phyloP scores from a whole-genome alignment of 768 basidiomycete genomes.

The Pisolithus marmoratus region DNA sequence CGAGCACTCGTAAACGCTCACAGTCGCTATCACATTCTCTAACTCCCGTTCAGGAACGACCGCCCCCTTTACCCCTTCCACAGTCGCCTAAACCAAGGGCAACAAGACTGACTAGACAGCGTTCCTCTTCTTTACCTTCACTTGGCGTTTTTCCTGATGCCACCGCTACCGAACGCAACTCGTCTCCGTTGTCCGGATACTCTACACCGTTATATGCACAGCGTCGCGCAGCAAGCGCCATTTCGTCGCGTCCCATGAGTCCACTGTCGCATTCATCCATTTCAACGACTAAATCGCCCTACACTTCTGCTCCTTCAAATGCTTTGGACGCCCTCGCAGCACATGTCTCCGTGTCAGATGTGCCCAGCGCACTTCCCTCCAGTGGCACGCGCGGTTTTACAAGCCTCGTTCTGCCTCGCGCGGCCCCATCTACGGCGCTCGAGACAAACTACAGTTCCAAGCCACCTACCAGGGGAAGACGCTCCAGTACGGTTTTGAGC shows the following conservation, averaged over 20 bases:
- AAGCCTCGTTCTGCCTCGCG: conserved; percentile 46
- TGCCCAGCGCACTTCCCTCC: conserved; percentile 27
- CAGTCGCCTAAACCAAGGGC: conserved; percentile 18
- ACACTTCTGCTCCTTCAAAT: conserved; percentile 24
- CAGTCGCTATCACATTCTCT: conserved; percentile 10
- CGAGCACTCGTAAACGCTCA: conserved; percentile 12
- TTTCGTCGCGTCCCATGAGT: conserved; percentile 12
- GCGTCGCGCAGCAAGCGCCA: conserved; percentile 7
- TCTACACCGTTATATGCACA: conserved; percentile 6
- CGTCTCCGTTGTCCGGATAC: neutral
- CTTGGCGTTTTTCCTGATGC: conserved; percentile 6
- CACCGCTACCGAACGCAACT: conserved; percentile 1
- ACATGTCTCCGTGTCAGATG: conserved; percentile 22
- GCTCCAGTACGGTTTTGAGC: conserved; percentile 11
- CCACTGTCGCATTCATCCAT: conserved; percentile 7
- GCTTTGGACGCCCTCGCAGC: conserved; percentile 29
- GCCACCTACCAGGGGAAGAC: conserved; percentile 9
- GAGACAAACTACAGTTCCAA: conserved; percentile 7
- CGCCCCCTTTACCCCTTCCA: conserved; percentile 7
- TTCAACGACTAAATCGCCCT: conserved; percentile 28
- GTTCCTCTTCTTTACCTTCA: conserved; percentile 27
- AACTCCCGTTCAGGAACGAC: conserved; percentile 5
- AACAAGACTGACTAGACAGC: conserved; percentile 22
- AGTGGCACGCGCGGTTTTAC: conserved; percentile 57
- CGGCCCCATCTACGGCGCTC: conserved; percentile 18